Conservation (phyloP, 1,139 yeast genomes). For the Suhomyces guaymorum region DNA sequence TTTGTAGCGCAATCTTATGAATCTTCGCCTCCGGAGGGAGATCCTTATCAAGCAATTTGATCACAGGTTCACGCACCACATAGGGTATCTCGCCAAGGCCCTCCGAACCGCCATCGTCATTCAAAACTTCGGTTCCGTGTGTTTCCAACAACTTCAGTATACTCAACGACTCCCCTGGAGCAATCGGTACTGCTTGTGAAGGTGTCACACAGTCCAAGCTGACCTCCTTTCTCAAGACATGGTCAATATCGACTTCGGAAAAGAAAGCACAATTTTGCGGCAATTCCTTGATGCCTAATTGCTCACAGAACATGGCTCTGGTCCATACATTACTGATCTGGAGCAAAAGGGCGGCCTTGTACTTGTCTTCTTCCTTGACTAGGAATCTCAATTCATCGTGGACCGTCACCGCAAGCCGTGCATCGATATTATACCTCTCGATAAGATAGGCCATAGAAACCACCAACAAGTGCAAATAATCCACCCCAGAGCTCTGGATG, state of each 20-base stretch:
- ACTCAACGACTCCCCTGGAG: conserved; percentile 76
- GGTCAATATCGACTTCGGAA: conserved; percentile 90
- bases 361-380: conserved; percentile 69
- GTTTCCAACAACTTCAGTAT: conserved; percentile 54
- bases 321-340: conserved; percentile 96
- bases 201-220: conserved; percentile 88
- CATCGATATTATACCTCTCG: conserved; percentile 65
- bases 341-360: conserved; percentile 75
- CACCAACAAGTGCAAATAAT: conserved; percentile 81
- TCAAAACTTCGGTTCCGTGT: conserved; percentile 16
- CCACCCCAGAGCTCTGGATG: conserved; percentile 97
- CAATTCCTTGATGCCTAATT: conserved; percentile 81
- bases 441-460: conserved; percentile 86
- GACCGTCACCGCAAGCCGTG: conserved; percentile 81
- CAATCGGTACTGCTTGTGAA: conserved; percentile 69
- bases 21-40: conserved; percentile 19
- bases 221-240: conserved; percentile 85
- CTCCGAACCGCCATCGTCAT: conserved; percentile 1
- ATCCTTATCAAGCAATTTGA: conserved; percentile 26
- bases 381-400: conserved; percentile 93
- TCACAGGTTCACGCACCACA: conserved; percentile 25
- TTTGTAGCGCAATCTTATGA: conserved; percentile 33
- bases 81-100: conserved; percentile 18
- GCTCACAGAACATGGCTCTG: conserved; percentile 91
- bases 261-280: conserved; percentile 97